A percentile compares a stretch with the other conserved stretches of the same genome.
Evolutionary conservation across 192 early-diverging fungal genomes (phyloP).

Genomic region (Coemansia sp.): DNA sequence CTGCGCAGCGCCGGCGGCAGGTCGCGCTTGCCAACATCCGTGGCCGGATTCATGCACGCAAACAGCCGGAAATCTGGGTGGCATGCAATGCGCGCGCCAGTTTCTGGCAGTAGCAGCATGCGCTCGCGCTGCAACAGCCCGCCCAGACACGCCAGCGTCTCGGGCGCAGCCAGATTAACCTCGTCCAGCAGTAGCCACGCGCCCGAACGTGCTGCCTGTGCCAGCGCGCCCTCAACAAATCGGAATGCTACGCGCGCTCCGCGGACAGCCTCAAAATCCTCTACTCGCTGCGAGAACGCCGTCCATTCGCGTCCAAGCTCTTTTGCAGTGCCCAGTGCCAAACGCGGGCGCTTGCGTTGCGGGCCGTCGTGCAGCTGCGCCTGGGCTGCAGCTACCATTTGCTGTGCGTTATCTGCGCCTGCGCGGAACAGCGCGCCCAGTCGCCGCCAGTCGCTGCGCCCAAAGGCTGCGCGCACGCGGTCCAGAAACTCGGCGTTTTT

Average conservation of each 20-base stretch:
- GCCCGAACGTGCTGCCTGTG: slow-evolving; percentile 83
- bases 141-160: slow-evolving; percentile 91
- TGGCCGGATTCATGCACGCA: slow-evolving; percentile 99
- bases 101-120: slow-evolving; percentile 85
- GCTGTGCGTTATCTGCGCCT: slow-evolving; percentile 46
- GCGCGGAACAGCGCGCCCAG: slow-evolving; percentile 73
- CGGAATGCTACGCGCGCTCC: slow-evolving; percentile 78
- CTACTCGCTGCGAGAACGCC: slow-evolving; percentile 61
- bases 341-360: slow-evolving; percentile 5
- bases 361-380: slow-evolving; percentile 22
- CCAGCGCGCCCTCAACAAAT: slow-evolving; percentile 93
- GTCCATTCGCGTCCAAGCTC: slow-evolving; percentile 70
- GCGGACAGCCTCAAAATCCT: slow-evolving; percentile 61
- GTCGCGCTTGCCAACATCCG: slow-evolving; percentile 96
- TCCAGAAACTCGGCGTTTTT: slow-evolving; percentile 87
- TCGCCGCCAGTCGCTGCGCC: slow-evolving; percentile 80
- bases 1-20: slow-evolving; percentile 87
- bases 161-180: slow-evolving; percentile 93
- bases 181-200: slow-evolving; percentile 98
- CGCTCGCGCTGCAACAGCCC: slow-evolving; percentile 84
- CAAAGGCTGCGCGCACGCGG: slow-evolving; percentile 67
- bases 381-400: slow-evolving; percentile 18
- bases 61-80: slow-evolving; percentile 95
- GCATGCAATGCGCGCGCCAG: slow-evolving; percentile 84
- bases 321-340: slow-evolving; percentile 11